Evolutionary conservation across 768 basidiomycete genomes (phyloP).

Genomic region (Pleurotus salmoneostramineus): DNA sequence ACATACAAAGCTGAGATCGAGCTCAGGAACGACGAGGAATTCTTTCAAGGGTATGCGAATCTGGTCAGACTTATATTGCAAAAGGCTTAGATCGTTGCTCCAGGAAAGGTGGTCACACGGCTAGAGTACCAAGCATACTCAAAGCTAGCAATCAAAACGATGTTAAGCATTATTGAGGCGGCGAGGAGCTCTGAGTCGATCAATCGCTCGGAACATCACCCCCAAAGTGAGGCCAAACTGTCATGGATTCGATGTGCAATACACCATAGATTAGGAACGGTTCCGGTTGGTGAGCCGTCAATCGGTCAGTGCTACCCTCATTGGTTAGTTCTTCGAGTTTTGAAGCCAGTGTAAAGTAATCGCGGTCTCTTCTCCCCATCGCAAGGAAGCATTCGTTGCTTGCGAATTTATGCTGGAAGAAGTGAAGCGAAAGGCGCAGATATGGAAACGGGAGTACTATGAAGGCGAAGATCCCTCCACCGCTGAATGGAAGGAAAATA

Average conservation of each 20-base stretch:
- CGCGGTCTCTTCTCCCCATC: slow-evolving; percentile 80
- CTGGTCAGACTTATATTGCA: not conserved
- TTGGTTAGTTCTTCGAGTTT: not conserved
- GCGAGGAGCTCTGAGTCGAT: slow-evolving; percentile 32
- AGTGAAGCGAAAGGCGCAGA: slow-evolving; percentile 78
- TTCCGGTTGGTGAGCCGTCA: slow-evolving; percentile 76
- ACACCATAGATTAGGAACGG: slow-evolving; percentile 74
- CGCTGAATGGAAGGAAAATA: slow-evolving; percentile 72
- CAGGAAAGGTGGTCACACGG: slow-evolving; percentile 68
- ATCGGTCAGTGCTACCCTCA: slow-evolving; percentile 38
- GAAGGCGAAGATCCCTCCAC: slow-evolving; percentile 58
- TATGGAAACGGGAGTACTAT: slow-evolving; percentile 92
- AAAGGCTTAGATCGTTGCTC: not conserved
- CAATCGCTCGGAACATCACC: slow-evolving; percentile 40
- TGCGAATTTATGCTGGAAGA: slow-evolving; percentile 85
- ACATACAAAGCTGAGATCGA: not conserved
- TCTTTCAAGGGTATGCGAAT: slow-evolving; percentile 66
- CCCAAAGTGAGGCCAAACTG: slow-evolving; percentile 16
- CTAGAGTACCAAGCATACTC: slow-evolving; percentile 85
- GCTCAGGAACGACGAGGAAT: slow-evolving; percentile 68
- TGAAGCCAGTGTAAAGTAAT: slow-evolving; percentile 42
- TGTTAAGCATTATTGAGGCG: slow-evolving; percentile 53
- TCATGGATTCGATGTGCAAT: slow-evolving; percentile 58
- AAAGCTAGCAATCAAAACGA: slow-evolving; percentile 74
- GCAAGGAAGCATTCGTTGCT: slow-evolving; percentile 74